Percentiles rank a stretch among this genome's conserved stretches.
These are phyloP conservation scores for Wickerhamomyces canadensis DNA, from an alignment of 805 yeast genomes.

Conservation along the genomic window DNA sequence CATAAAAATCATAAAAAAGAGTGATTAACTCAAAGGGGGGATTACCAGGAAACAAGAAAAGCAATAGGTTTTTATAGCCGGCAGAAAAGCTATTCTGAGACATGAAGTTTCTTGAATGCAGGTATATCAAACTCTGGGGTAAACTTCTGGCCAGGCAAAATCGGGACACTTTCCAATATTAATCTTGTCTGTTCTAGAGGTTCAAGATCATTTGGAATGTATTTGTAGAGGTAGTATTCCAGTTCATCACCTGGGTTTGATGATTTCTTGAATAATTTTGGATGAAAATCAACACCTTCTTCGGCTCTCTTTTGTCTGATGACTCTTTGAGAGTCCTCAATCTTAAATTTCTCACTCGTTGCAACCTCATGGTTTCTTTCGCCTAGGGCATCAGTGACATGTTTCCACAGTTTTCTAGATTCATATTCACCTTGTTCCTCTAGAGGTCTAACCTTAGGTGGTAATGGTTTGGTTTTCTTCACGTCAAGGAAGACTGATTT, in stretches of 20 bases:
- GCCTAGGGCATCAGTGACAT: slow-evolving; percentile 78
- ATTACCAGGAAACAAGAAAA: neutral
- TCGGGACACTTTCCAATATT: slow-evolving; percentile 65
- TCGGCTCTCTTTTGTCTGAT: slow-evolving; percentile 69
- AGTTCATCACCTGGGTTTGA: slow-evolving; percentile 36
- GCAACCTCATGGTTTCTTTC: slow-evolving; percentile 75
- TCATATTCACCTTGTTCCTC: slow-evolving; percentile 78
- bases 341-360: slow-evolving; percentile 80
- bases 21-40: too few species aligned
- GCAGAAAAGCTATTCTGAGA: slow-evolving; percentile 3
- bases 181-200: slow-evolving; percentile 50
- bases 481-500: slow-evolving; percentile 58
- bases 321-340: slow-evolving; percentile 82
- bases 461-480: slow-evolving; percentile 39
- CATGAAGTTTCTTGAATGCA: slow-evolving; percentile 47
- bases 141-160: slow-evolving; percentile 75
- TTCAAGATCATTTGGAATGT: slow-evolving; percentile 45
- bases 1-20: too few species aligned
- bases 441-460: slow-evolving; percentile 73
- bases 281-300: slow-evolving; percentile 75
- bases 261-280: slow-evolving; percentile 62
- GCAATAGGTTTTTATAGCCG: neutral
- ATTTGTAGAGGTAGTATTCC: slow-evolving; percentile 63
- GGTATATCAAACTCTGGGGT: slow-evolving; percentile 63
- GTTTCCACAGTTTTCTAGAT: slow-evolving; percentile 77